Evolutionary conservation across 495 filamentous ascomycete species (phyloP).

Genomic region (Hypoxylon subgilvum): DNA sequence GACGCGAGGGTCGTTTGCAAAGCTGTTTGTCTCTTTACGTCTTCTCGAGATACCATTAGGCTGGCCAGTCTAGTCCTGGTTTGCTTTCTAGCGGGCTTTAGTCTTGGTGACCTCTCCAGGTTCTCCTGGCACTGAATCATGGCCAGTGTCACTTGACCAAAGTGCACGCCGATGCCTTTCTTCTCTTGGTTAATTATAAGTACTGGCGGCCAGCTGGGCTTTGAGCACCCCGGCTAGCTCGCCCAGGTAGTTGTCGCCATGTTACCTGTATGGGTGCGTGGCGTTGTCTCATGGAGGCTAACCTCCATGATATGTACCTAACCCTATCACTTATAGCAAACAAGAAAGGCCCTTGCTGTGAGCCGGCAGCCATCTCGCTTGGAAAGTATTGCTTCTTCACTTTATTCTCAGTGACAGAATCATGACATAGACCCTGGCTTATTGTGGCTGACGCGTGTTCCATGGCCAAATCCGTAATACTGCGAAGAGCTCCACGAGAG

Average conservation of each 20-base stretch:
- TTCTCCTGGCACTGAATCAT: conserved; percentile 8
- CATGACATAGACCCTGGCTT: too few relatives aligned
- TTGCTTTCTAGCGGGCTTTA: conserved; percentile 1
- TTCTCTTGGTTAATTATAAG: background rate
- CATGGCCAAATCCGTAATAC: too few relatives aligned
- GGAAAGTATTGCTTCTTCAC: too few relatives aligned
- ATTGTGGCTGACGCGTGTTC: too few relatives aligned
- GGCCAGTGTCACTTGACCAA: background rate
- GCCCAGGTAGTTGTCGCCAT: too few relatives aligned
- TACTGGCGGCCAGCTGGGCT: too few relatives aligned
- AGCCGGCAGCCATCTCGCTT: too few relatives aligned
- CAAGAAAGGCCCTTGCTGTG: too few relatives aligned
- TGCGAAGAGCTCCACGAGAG: too few relatives aligned
- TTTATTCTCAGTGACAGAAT: too few relatives aligned
- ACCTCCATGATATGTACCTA: background rate
- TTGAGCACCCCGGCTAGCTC: too few relatives aligned
- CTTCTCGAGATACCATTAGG: background rate
- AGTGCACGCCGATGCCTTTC: background rate
- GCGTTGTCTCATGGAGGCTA: background rate
- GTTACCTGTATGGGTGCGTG: background rate
- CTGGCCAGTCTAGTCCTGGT: background rate
- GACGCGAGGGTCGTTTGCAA: background rate
- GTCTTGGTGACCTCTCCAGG: background rate
- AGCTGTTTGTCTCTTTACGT: background rate
- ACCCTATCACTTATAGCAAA: too few relatives aligned